phyloP scores from a whole-genome alignment of 768 basidiomycete species.

The Lyophyllum decastes region DNA sequence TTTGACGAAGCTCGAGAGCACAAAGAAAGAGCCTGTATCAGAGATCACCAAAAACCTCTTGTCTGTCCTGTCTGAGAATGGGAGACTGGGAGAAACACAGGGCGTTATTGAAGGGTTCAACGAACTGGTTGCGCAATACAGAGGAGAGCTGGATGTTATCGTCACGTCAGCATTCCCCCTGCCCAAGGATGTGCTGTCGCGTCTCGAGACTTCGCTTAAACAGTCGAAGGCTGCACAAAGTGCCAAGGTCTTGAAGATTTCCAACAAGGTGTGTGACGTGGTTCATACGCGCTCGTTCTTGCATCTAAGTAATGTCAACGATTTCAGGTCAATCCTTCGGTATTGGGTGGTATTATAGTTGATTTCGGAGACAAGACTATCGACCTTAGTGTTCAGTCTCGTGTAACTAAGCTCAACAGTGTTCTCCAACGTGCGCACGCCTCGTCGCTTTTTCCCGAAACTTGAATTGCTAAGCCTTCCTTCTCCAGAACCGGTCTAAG shows the following conservation, averaged over 20 bases:
- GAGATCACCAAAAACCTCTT: constrained; percentile 94
- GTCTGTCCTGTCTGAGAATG: constrained; percentile 88
- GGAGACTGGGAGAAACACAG: constrained; percentile 79
- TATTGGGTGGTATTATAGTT: constrained; percentile 90
- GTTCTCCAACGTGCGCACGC: constrained; percentile 72
- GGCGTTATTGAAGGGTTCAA: constrained; percentile 92
- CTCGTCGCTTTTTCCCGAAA: constrained; percentile 12
- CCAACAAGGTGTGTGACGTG: constrained; percentile 74
- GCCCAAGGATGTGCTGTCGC: constrained; percentile 69
- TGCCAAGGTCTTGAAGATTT: constrained; percentile 86
- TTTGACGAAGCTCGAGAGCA: constrained; percentile 64
- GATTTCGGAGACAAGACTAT: constrained; percentile 99
- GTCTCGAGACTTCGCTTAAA: constrained; percentile 86
- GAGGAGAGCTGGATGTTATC: constrained; percentile 89
- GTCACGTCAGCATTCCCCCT: constrained; percentile 89
- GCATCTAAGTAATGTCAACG: constrained; percentile 4
- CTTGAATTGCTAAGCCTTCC: not conserved
- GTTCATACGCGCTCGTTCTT: not conserved
- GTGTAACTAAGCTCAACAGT: constrained; percentile 93
- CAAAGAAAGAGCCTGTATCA: constrained; percentile 76
- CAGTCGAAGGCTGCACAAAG: constrained; percentile 81
- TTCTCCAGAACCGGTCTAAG: constrained; percentile 40
- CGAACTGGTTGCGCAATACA: constrained; percentile 84
- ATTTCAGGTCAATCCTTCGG: constrained; percentile 81
- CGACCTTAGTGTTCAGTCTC: constrained; percentile 91